Percentiles rank a stretch among this genome's conserved stretches.
Evolutionary conservation across 1,139 yeast species (phyloP).

Genomic region (Taphrina wiesneri): DNA sequence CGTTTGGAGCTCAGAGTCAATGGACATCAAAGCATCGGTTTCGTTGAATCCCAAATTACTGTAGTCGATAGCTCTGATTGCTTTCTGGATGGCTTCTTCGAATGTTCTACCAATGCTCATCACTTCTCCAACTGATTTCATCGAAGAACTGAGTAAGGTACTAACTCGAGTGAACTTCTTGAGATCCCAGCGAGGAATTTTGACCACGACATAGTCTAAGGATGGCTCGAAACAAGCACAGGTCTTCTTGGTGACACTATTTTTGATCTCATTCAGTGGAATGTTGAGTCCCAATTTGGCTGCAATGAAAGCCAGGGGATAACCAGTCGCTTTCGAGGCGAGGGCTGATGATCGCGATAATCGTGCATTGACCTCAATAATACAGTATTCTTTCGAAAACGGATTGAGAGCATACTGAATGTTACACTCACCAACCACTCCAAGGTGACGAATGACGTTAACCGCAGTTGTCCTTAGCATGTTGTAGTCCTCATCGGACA

Average conservation of each 20-base stretch:
- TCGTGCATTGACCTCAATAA: slow-evolving; percentile 97
- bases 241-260: slow-evolving; percentile 91
- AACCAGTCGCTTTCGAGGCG: slow-evolving; percentile 98
- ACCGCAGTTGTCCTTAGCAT: slow-evolving; percentile 98
- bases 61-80: slow-evolving; percentile 93
- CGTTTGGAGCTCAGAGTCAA: slow-evolving; percentile 85
- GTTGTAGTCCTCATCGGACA: slow-evolving; percentile 95
- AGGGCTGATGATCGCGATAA: slow-evolving; percentile 96
- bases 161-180: slow-evolving; percentile 94
- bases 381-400: slow-evolving; percentile 89
- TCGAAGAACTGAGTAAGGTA: slow-evolving; percentile 81
- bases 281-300: slow-evolving; percentile 94
- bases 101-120: slow-evolving; percentile 98
- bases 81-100: slow-evolving; percentile 97
- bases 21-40: slow-evolving; percentile 82
- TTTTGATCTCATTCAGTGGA: slow-evolving; percentile 87
- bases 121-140: slow-evolving; percentile 99
- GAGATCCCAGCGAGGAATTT: slow-evolving; percentile 99
- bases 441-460: slow-evolving; percentile 93
- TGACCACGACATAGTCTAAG: slow-evolving; percentile 92
- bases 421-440: slow-evolving; percentile 99
- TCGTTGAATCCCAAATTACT: slow-evolving; percentile 91
- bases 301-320: slow-evolving; percentile 96
- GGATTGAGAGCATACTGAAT: slow-evolving; percentile 97
- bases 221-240: slow-evolving; percentile 98